phyloP scores from a whole-genome alignment of 257 asterid species.

The Rubia yunnanensis region DNA sequence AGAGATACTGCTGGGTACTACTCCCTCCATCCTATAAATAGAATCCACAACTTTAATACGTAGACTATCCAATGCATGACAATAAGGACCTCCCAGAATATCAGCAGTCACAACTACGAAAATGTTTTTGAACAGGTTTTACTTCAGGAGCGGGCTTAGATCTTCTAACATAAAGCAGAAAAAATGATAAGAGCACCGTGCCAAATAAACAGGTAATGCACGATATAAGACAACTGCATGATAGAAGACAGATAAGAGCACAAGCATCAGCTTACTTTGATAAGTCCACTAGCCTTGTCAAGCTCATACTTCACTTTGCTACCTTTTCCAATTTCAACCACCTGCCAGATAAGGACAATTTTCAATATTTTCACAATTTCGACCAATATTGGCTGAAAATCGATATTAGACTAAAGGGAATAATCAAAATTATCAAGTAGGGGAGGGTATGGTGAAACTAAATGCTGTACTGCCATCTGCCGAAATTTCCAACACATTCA shows the following conservation, averaged over 20 bases:
- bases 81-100: neutral
- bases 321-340: conserved; percentile 83
- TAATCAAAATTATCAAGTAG: neutral
- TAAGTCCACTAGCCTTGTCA: conserved; percentile 82
- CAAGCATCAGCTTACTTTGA: conserved; percentile 41
- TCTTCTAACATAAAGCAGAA: neutral
- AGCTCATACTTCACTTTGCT: conserved; percentile 95
- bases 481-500: neutral
- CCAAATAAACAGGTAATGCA: neutral
- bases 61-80: neutral
- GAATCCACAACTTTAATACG: neutral
- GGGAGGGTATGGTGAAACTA: neutral
- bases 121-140: neutral
- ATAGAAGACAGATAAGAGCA: neutral
- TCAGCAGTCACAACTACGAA: neutral
- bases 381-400: neutral
- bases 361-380: neutral
- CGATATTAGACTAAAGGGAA: neutral
- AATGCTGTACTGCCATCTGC: neutral
- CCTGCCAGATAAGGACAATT: conserved; percentile 34
- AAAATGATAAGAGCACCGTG: neutral
- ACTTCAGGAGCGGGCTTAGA: neutral
- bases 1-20: neutral
- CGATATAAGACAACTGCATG: neutral
- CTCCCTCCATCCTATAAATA: neutral